These are phyloP conservation scores for Hygrophorus pudorinus DNA, from an alignment of 768 basidiomycete species.

Conservation along the genomic window DNA sequence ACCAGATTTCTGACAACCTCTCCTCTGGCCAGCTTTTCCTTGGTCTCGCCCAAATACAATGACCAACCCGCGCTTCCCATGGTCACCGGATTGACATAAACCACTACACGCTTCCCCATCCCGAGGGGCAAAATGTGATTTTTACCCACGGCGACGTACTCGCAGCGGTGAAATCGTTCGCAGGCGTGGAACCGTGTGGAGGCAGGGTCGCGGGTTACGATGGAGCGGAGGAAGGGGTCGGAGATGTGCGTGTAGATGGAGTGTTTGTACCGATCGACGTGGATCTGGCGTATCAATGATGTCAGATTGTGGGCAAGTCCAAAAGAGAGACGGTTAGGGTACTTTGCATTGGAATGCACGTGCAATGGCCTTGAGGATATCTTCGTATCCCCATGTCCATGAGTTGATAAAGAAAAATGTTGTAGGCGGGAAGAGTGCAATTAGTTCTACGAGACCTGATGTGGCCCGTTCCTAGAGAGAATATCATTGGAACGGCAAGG, in stretches of 20 bases:
- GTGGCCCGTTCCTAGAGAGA: slow-evolving; percentile 50
- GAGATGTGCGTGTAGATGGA: slow-evolving; percentile 46
- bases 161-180: slow-evolving; percentile 72
- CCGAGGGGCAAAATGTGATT: slow-evolving; percentile 19
- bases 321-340: not conserved
- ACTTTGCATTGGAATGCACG: slow-evolving; percentile 57
- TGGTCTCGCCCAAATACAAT: slow-evolving; percentile 31
- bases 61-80: slow-evolving; percentile 47
- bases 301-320: not conserved
- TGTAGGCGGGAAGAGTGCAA: slow-evolving; percentile 51
- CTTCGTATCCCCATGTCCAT: slow-evolving; percentile 98
- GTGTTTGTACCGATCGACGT: slow-evolving; percentile 85
- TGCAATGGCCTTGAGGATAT: slow-evolving; percentile 70
- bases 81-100: slow-evolving; percentile 72
- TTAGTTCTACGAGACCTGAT: slow-evolving; percentile 55
- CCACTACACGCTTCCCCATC: slow-evolving; percentile 43
- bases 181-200: slow-evolving; percentile 89
- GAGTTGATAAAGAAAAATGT: slow-evolving; percentile 82
- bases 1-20: slow-evolving; percentile 57
- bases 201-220: slow-evolving; percentile 50
- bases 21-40: slow-evolving; percentile 26
- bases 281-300: slow-evolving; percentile 55
- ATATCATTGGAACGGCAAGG: not conserved
- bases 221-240: slow-evolving; percentile 50
- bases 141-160: slow-evolving; percentile 41